Conservation (phyloP, 129 eudicot genomes). For the Chrysanthemum makinoi region DNA sequence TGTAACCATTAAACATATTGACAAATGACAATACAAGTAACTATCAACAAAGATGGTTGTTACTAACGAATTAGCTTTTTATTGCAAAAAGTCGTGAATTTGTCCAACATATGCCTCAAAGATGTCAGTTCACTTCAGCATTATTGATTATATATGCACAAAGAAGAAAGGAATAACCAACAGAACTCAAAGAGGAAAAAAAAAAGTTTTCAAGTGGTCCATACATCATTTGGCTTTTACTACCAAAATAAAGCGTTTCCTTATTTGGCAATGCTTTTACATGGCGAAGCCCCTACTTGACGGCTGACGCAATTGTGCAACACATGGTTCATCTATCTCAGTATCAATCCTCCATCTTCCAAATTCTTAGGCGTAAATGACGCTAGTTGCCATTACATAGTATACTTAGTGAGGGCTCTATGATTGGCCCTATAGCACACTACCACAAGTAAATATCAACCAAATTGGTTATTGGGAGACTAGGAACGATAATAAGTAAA, state of each 20-base stretch:
- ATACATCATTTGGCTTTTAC: slow-evolving; percentile 19
- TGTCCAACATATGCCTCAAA: slow-evolving; percentile 18
- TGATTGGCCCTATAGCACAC: background rate
- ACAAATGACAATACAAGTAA: background rate
- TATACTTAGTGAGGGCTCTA: background rate
- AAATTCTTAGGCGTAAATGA: background rate
- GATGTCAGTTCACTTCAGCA: slow-evolving; percentile 7
- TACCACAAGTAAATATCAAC: background rate
- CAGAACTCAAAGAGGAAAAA: slow-evolving; percentile 1
- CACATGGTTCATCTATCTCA: background rate
- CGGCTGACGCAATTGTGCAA: background rate
- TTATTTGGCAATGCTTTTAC: slow-evolving; percentile 22
- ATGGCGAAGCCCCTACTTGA: slow-evolving; percentile 11
- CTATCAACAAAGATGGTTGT: background rate
- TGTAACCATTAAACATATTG: no score
- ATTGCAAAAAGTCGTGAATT: background rate
- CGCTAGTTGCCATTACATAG: background rate
- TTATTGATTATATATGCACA: background rate
- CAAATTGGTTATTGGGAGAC: slow-evolving; percentile 18
- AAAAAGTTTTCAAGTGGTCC: slow-evolving; percentile 22
- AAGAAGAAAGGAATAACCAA: slow-evolving; percentile 15
- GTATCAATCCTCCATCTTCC: slow-evolving; percentile 1
- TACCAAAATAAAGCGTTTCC: slow-evolving; percentile 16
- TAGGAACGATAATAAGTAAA: background rate
- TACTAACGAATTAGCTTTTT: slow-evolving; percentile 5